Evolutionary conservation across 495 filamentous ascomycete species (phyloP).

Genomic region (Aspergillus sparsus): DNA sequence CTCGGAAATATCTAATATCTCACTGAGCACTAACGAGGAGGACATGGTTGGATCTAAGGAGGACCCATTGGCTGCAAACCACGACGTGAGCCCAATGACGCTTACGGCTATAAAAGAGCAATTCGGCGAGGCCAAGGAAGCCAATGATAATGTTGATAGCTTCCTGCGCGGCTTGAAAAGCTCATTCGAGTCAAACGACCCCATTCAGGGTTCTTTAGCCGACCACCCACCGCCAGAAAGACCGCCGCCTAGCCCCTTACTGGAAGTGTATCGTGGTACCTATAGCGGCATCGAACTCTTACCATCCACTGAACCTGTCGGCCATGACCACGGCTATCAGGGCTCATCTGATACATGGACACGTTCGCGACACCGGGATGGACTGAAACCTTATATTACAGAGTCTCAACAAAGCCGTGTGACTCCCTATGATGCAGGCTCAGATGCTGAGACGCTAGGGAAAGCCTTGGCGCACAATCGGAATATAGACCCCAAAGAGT

Average conservation of each 20-base stretch:
- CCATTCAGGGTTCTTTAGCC: background rate
- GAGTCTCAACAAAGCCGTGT: slow-evolving; percentile 41
- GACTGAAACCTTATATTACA: no score
- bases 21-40: background rate
- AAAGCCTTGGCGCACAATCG: slow-evolving; percentile 70
- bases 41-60: background rate
- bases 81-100: background rate
- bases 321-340: no score
- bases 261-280: background rate
- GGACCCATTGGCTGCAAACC: background rate
- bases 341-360: no score
- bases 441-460: slow-evolving; percentile 74
- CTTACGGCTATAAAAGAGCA: background rate
- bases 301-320: no score
- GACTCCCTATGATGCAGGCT: slow-evolving; percentile 71
- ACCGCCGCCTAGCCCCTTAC: background rate
- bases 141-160: background rate
- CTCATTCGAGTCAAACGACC: background rate
- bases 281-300: no score
- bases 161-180: background rate
- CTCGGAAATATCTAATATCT: background rate
- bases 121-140: background rate
- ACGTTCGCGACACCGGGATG: no score
- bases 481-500: slow-evolving; percentile 62
- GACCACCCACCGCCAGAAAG: background rate